Base-by-base conservation (phyloP, 2,329 filamentous ascomycete species). In the Microdochium bolleyi region DNA sequence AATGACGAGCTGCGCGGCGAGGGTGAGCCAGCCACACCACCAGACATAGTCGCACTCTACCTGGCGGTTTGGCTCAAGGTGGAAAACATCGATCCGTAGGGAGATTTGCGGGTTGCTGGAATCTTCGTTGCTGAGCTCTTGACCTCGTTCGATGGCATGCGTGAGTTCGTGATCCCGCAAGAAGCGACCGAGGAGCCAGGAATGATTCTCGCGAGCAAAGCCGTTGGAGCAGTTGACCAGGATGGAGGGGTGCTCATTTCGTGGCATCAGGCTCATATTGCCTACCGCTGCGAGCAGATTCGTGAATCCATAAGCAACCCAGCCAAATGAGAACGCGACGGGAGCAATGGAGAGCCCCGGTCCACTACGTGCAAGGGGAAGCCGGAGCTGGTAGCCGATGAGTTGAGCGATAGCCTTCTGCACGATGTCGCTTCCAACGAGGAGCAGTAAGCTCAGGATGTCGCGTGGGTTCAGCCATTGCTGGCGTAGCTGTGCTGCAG, bases 311-410 rank as follows among this genome's bases (percentile, higher is more conserved):
- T 57, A 58, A 1, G 49, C 52, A n/a, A 49, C 58, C 58, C 52
- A 60, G 25, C 58, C 56, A 50, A 60, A 60, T 4, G 56, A 58
- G 30, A 60, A 60, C 3, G 53, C 55, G 3, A 60, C 53, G 2
- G 55, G 58, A 1, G 55, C 38, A 1, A 57, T 44, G 19, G 51
- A 50, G 14, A 57, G 16, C 3, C 50, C 13, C 4, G 11, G 3
- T 3, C 22, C 19, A 2, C 19, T 46, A n/a, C 37, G 8, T 16
- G 8, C 8, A 16, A n/a, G 16, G n/a, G 19, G 19, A 11, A 48
- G 46, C 7, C 48, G 48, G 13, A 54, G 30, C 5, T 24, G 22
- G 21, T 48, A 34, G 10, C 54, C 52, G 13, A 53, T 27, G 3
- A 55, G 49, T 41, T 58, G 55, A 2, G 54, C 56, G 16, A 60